Evolutionary conservation across 176 grass and related monocot genomes (phyloP), one percentile per base, ranked within the genome.

Genomic region (Elaeis guineensis): DNA sequence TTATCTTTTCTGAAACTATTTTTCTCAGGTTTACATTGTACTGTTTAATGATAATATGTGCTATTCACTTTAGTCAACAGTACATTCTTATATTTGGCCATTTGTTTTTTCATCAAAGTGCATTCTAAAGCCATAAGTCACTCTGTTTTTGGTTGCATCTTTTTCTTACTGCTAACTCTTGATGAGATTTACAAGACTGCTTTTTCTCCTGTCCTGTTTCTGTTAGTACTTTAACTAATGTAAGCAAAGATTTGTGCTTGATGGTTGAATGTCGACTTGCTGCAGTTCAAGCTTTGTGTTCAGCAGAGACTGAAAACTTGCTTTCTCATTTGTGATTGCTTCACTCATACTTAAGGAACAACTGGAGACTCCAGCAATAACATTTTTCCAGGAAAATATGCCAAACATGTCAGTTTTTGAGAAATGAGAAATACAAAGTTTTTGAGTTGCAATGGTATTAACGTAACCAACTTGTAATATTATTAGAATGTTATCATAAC

Each of bases 341-440:
- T 6, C 62, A 25, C 51, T 88, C 81, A 4, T 88, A 75, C 54
- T 57, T 85, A 75, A 78, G 54, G 92, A 90, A 58, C 87, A 96
- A 60, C 51, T 79, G 19, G 78, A 96, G 50, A 72, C 68, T 55
- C 64, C 72, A 16, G 87, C 83, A 49, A 58, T 88, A 56, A 55
- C 85, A 55, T 96, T 76, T 79, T 96, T 96, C 28, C 50, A 78
- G 72, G 92, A 96, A 56, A 86, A 88, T 52, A 59, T 90, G 21
- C 86, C 87, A 52, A 82, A 88, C 66, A 18, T 90, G 17, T 60
- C 61, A 55, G 78, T n/a, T n/a, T n/a, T n/a, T 64, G 70, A 68
- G 51, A 30, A 80, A 83, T 54, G 78, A 80, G 5, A 73, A 85
- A 15, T 55, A 73, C 25, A 69, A 69, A 48, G 62, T 67, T 51